Evolutionary conservation across 805 yeast species (phyloP).

Genomic region (Metschnikowia kofuensis): DNA sequence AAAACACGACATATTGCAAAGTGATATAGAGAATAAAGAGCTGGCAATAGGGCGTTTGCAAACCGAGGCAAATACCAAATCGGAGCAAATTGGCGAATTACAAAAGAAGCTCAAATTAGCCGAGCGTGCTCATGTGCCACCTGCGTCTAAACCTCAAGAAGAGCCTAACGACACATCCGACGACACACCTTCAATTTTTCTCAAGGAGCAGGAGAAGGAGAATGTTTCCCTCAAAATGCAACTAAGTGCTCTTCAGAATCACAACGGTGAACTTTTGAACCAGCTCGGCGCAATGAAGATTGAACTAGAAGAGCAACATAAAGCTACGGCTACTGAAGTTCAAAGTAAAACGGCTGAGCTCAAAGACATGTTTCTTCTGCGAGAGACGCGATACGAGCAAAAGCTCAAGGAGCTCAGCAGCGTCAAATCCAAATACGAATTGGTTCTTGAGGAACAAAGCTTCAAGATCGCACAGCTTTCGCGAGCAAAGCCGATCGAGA

Average conservation of each 20-base stretch:
- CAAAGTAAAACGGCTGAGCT: constrained; percentile 25
- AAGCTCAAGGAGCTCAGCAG: constrained; percentile 33
- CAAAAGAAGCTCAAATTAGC: not conserved
- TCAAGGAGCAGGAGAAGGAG: not conserved
- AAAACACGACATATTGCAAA: not conserved
- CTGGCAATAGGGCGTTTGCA: constrained; percentile 20
- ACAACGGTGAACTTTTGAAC: constrained; percentile 1
- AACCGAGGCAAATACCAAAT: constrained; percentile 10
- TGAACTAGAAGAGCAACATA: constrained; percentile 16
- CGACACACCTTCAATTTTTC: not conserved
- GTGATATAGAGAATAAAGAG: constrained; percentile 14
- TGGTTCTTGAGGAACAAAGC: constrained; percentile 36
- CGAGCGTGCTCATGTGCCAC: not conserved
- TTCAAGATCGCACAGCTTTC: constrained; percentile 32
- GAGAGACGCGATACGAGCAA: constrained; percentile 30
- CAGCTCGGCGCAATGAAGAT: constrained; percentile 1
- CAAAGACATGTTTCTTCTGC: constrained; percentile 23
- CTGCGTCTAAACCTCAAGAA: not conserved
- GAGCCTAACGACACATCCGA: no score
- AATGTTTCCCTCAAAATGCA: not conserved
- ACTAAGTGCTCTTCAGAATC: not conserved
- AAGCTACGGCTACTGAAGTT: constrained; percentile 23
- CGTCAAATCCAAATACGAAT: constrained; percentile 31
- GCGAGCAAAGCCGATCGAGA: constrained; percentile 37
- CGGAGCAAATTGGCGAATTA: constrained; percentile 2